Conservation (phyloP, 371 early-diverging fungal species). For the Chytridium lagenaria region DNA sequence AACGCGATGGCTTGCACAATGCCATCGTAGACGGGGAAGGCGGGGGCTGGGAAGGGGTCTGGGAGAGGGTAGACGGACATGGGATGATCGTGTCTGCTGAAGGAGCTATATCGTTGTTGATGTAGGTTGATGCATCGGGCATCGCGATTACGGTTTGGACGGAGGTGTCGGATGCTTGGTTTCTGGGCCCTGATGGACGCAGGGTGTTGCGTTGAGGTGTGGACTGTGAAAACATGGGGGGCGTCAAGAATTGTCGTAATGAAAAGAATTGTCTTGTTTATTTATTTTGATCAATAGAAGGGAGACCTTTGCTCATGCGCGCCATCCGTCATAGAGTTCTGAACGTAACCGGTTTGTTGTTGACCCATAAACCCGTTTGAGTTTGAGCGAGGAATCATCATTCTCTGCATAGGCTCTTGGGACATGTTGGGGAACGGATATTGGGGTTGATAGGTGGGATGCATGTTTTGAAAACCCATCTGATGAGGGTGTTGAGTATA, state of each 20-base stretch:
- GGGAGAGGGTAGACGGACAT: background rate
- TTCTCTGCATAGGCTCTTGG: too few species aligned
- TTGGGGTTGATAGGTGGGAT: too few species aligned
- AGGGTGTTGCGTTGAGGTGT: background rate
- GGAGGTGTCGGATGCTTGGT: slow-evolving; percentile 1
- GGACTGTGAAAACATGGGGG: background rate
- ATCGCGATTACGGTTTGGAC: background rate
- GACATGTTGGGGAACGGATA: too few species aligned
- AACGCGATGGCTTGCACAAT: background rate
- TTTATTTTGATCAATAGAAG: too few species aligned
- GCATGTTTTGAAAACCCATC: background rate
- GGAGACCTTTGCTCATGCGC: too few species aligned
- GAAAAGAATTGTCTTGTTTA: too few species aligned
- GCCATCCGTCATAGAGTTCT: too few species aligned
- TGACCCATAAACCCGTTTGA: too few species aligned
- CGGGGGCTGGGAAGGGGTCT: background rate
- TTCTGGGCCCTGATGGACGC: background rate
- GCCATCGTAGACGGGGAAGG: background rate
- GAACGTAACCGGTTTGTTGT: too few species aligned
- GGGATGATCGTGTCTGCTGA: background rate
- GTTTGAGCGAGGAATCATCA: too few species aligned
- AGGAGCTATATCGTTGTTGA: background rate
- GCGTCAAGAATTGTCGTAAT: background rate
- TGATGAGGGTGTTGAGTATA: background rate
- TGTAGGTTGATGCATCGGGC: background rate